Base-by-base conservation (phyloP, 805 yeast genomes). In the Pichia nanzhaoensis region DNA sequence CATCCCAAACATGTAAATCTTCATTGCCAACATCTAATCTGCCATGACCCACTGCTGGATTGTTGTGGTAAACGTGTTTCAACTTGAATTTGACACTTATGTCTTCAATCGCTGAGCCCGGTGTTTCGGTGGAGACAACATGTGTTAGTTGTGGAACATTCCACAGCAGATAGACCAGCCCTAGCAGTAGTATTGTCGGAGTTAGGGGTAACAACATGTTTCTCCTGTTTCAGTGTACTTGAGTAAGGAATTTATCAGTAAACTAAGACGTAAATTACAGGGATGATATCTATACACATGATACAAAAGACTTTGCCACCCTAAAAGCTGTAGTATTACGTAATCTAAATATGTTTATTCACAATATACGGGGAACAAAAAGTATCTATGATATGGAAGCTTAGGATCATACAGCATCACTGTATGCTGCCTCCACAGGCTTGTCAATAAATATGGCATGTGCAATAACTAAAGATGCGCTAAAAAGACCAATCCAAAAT, bases 381-480 rank as follows among this genome's bases (percentile, higher is more conserved):
- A n/a, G n/a, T n/a, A 39, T n/a, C 12, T 31, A 39, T 21, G 42
- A 27, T 30, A 31, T 35, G 16, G 22, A 16, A n/a, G n/a, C 10
- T 24, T 24, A 10, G 28, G 10, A 10, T 24, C 28, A 24, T 10
- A 70, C 75, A 39, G 55, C 55, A 61, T 88, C 96, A 60, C 89
- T 93, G 60, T 91, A 93, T 17, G 91, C 90, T 33, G 91, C 81
- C 68, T 93, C 98, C 49, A 90, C 82, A 18, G 99, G 99, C 68
- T 91, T 93, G 61, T 93, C 98, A 77, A 93, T 73, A 51, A 91
- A 70, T 3, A 90, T 72, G 38, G 97, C 99, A 65, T 93, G 99
- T 3, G 88, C 75, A 39, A 89, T 68, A 34, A 91, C 85, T 32
- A 84, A 64, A 39, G 82, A 82, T 22, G 83, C 82, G 34, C 93